These are phyloP conservation scores for Psidium friedrichsthalianum DNA, from an alignment of 345 rosid genomes.

Conservation along the genomic window DNA sequence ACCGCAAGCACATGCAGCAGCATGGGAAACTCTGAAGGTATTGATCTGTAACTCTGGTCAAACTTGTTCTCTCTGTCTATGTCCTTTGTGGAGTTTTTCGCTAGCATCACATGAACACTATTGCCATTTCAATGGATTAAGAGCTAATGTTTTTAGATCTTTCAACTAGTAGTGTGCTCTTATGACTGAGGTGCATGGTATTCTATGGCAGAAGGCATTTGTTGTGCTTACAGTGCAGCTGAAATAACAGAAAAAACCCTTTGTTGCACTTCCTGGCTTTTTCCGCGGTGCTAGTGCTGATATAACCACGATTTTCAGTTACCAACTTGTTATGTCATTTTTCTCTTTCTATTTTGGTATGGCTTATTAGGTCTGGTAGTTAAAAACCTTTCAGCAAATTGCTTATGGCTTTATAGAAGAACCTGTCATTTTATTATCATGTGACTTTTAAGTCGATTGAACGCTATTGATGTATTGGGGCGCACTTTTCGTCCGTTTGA, in stretches of 20 bases:
- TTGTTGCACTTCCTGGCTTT: background rate
- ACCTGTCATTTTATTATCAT: background rate
- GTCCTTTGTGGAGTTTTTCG: background rate
- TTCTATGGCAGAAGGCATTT: background rate
- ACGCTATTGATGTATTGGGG: background rate
- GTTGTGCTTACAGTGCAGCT: background rate
- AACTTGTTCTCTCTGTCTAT: background rate
- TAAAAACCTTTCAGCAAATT: background rate
- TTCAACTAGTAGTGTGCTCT: background rate
- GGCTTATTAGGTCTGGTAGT: background rate
- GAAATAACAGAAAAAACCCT: background rate
- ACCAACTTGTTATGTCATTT: background rate
- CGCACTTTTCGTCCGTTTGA: background rate
- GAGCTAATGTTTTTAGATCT: background rate
- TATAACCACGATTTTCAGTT: background rate
- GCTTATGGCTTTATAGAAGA: background rate
- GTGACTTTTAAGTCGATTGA: background rate
- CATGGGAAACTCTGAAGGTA: slow-evolving; percentile 88
- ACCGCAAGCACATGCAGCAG: slow-evolving; percentile 74
- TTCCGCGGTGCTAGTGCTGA: background rate
- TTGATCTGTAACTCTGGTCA: background rate
- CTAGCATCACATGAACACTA: background rate
- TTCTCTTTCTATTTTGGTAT: background rate
- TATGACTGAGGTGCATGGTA: background rate
- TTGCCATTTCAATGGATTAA: background rate